Evolutionary conservation across 2,329 filamentous ascomycete genomes (phyloP), one percentile per base, ranked within the genome.

Genomic region (Exserohilum rostratum): DNA sequence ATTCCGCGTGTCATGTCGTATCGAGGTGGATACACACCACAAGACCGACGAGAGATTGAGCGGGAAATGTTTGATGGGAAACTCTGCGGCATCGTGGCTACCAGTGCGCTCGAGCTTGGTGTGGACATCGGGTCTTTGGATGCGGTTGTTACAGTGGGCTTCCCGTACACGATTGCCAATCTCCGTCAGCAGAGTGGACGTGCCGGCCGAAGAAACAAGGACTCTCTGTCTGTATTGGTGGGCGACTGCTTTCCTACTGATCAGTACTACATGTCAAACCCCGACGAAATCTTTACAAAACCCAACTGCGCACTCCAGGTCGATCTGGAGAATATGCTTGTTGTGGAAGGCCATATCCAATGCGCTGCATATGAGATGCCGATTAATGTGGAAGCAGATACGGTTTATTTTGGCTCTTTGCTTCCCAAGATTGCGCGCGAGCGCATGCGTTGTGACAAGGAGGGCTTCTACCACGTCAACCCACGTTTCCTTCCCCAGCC

Each of bases 61-160:
- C 86, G 84, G 22, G 93, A 98, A 71, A 98, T 99, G 95, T 99
- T 99, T 65, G 90, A 96, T 51, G 95, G 95, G 0, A 95, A 93
- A 67, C 82, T 99, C 1, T 83, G 97, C 57, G 95, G 95, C 1
- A 96, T 99, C 52, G 87, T 99, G 29, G 93, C 93, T 2, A 99
- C 95, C 0, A 96, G 89, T 49, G 95, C 95, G 0, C 81, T 99
- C 2, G 95, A 99, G 71, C 80, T 99, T 1, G 95, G 95, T 25
- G 91, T 99, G 37, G 95, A 99, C 71, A 98, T 99, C 62, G 95
- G 95, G 13, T 90, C 89, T 1, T 80, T 99, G 7, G 95, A 99
- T 74, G 95, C 93, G 49, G 95, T 99, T 11, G 83, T 99, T 57
- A 96, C 91, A 0, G 90, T 96, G 70, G 93, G 93, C 0, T 99